These are phyloP conservation scores for Ehretia macrophylla DNA, from an alignment of 257 asterid species.

Conservation along the genomic window DNA sequence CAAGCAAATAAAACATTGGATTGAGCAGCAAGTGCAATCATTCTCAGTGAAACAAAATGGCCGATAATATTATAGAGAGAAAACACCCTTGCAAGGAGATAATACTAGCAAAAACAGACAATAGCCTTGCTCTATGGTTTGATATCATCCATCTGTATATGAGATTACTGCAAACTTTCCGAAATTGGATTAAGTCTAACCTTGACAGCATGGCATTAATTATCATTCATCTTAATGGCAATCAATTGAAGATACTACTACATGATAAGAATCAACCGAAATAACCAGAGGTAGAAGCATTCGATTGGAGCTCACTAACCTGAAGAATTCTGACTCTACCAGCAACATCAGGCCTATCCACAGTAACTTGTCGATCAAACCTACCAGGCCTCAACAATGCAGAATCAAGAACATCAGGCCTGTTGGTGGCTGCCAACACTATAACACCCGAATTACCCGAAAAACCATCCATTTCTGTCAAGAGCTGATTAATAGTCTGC, in stretches of 20 bases:
- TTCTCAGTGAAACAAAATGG: too few species aligned
- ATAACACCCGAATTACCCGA: constrained; percentile 91
- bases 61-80: too few species aligned
- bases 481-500: constrained; percentile 94
- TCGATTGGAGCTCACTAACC: constrained; percentile 35
- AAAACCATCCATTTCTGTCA: constrained; percentile 99
- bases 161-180: too few species aligned
- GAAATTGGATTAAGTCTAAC: too few species aligned
- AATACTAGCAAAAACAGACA: not conserved
- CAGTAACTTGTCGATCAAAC: constrained; percentile 93
- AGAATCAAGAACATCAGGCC: constrained; percentile 97
- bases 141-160: too few species aligned
- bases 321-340: constrained; percentile 94
- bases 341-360: constrained; percentile 97
- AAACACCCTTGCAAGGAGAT: not conserved
- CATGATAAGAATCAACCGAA: not conserved
- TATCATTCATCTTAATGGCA: too few species aligned
- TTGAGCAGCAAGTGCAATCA: too few species aligned
- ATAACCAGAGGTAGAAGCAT: not conserved
- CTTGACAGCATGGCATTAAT: too few species aligned
- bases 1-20: too few species aligned
- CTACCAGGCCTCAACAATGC: constrained; percentile 96
- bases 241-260: too few species aligned
- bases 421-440: constrained; percentile 88
- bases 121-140: too few species aligned